Conservation (phyloP, 352 stramenopile genomes). For the Blastocystis sp. region DNA sequence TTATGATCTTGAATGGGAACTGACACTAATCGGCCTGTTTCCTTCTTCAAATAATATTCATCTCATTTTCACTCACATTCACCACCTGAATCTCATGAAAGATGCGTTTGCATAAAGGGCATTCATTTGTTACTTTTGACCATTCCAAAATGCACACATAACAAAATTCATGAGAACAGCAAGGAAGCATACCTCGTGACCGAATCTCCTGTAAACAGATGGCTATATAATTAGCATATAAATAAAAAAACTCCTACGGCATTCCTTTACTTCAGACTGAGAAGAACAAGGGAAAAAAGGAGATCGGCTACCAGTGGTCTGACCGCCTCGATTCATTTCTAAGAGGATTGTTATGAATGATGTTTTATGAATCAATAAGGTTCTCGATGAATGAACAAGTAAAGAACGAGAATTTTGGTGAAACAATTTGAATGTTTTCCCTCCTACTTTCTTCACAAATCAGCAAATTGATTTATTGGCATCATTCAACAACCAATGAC, state of each 20-base stretch:
- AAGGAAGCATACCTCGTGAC: neutral
- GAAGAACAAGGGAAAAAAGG: neutral
- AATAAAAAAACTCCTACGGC: neutral
- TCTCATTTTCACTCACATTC: neutral
- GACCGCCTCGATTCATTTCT: conserved; percentile 15
- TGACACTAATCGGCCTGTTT: neutral
- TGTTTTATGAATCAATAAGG: no score
- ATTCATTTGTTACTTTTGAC: conserved; percentile 56
- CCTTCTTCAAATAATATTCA: neutral
- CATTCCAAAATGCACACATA: conserved; percentile 49
- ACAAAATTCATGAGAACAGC: conserved; percentile 44
- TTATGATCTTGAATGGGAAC: conserved; percentile 40
- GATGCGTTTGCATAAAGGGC: conserved; percentile 15
- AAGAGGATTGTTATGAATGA: neutral
- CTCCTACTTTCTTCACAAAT: no score
- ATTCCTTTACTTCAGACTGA: neutral
- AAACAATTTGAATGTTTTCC: no score
- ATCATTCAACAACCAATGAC: no score
- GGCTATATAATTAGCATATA: neutral
- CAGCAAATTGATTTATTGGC: no score
- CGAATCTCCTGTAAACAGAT: conserved; percentile 33
- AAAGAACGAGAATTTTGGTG: no score
- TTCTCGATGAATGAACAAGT: no score
- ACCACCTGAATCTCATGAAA: conserved; percentile 6
- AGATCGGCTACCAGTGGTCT: neutral